Conservation (phyloP, 2,329 filamentous ascomycete genomes). For the Xylariaceae sp. region DNA sequence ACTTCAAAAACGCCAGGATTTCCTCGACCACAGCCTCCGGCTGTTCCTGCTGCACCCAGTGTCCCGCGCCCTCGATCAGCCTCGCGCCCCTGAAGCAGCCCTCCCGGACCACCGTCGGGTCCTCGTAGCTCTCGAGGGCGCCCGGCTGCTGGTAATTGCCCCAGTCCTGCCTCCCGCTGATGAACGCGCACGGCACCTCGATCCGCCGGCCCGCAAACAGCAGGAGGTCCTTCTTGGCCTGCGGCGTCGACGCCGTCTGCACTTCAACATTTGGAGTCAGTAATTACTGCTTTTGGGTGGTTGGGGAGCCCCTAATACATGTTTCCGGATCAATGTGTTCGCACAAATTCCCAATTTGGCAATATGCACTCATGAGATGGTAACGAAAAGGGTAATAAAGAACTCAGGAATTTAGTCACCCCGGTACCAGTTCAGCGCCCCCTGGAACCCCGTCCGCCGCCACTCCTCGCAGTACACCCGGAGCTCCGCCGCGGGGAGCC, state of each 20-base stretch:
- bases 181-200: conserved; percentile 61
- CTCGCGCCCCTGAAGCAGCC: conserved; percentile 53
- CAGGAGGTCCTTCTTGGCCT: conserved; percentile 53
- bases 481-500: conserved; percentile 62
- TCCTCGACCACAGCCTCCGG: conserved; percentile 50
- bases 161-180: conserved; percentile 68
- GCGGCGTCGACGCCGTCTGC: conserved; percentile 51
- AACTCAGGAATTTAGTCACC: too few relatives aligned
- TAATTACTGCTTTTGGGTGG: too few relatives aligned
- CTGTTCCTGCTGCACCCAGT: conserved; percentile 72
- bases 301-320: too few relatives aligned
- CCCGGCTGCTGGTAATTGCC: conserved; percentile 69
- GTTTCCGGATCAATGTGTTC: too few relatives aligned
- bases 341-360: too few relatives aligned
- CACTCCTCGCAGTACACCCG: conserved; percentile 64
- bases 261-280: too few relatives aligned
- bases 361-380: too few relatives aligned
- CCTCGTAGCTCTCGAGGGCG: conserved; percentile 56
- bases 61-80: conserved; percentile 63
- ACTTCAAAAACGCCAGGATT: conserved; percentile 30
- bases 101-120: conserved; percentile 50
- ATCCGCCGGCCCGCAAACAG: conserved; percentile 64
- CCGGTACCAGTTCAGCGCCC: conserved; percentile 69
- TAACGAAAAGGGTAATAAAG: too few relatives aligned
- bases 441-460: conserved; percentile 64